Evolutionary conservation across 2,329 filamentous ascomycete genomes (phyloP).

Genomic region (Dryadomyces sulphureus): DNA sequence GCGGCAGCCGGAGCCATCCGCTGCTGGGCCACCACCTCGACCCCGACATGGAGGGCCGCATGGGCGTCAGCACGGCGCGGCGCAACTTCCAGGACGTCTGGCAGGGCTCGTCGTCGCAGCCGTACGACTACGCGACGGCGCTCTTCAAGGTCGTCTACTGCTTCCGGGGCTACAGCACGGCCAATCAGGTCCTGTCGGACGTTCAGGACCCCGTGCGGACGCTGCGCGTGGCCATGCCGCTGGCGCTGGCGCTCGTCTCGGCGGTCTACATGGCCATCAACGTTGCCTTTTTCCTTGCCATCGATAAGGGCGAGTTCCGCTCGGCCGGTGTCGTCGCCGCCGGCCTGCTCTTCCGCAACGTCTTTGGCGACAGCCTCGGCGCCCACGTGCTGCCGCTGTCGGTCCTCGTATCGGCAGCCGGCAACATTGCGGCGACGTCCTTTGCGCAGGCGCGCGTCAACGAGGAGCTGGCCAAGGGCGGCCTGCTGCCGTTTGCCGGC

Average conservation of each 20-base stretch:
- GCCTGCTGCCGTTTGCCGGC: slow-evolving; percentile 26
- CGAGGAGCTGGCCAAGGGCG: slow-evolving; percentile 30
- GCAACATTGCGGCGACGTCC: slow-evolving; percentile 31
- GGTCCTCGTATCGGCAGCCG: slow-evolving; percentile 29
- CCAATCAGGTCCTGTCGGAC: slow-evolving; percentile 41
- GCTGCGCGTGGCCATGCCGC: slow-evolving; percentile 38
- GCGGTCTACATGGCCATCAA: slow-evolving; percentile 42
- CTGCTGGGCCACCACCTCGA: slow-evolving; percentile 11
- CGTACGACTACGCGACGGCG: slow-evolving; percentile 30
- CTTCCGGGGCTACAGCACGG: slow-evolving; percentile 39
- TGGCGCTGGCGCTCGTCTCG: slow-evolving; percentile 38
- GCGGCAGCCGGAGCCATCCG: no score
- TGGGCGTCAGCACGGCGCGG: slow-evolving; percentile 17
- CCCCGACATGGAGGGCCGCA: slow-evolving; percentile 4
- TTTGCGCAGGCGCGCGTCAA: slow-evolving; percentile 33
- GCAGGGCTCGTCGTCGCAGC: slow-evolving; percentile 23
- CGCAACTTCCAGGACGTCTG: slow-evolving; percentile 25
- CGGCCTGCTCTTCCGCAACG: slow-evolving; percentile 41
- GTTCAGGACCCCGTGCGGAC: slow-evolving; percentile 42
- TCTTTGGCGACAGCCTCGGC: slow-evolving; percentile 27
- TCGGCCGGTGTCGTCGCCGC: slow-evolving; percentile 38
- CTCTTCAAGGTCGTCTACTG: slow-evolving; percentile 42
- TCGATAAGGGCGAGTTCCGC: slow-evolving; percentile 39
- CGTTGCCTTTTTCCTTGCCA: slow-evolving; percentile 43
- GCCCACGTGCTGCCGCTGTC: slow-evolving; percentile 34